A percentile compares a stretch with the other conserved stretches of the same genome.
These are phyloP conservation scores for Plasmopara viticola DNA, from an alignment of 352 stramenopile species.

Conservation along the genomic window DNA sequence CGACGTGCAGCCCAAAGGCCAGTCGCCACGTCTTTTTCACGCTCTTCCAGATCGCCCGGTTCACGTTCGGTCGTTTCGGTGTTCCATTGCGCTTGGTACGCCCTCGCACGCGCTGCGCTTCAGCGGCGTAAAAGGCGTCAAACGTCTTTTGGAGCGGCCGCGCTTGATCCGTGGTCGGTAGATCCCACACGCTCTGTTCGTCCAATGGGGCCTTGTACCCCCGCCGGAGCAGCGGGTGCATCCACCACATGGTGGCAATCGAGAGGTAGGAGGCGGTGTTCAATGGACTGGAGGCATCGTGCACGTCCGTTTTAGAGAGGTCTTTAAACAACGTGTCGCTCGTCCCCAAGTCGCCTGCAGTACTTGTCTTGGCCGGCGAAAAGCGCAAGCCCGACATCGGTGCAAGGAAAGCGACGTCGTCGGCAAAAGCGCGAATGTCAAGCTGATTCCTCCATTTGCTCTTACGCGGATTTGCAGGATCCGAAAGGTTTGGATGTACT, in stretches of 20 bases:
- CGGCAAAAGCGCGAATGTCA: neutral
- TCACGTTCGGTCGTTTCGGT: conserved; percentile 26
- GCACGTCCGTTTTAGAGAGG: neutral
- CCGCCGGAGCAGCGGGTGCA: conserved; percentile 34
- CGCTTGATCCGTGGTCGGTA: conserved; percentile 38
- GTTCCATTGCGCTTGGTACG: conserved; percentile 1
- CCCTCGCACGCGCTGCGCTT: neutral
- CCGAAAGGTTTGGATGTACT: neutral
- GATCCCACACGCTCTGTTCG: conserved; percentile 34
- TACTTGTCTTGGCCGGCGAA: neutral
- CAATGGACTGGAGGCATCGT: conserved; percentile 17
- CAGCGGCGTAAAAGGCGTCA: neutral
- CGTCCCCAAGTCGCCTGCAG: neutral
- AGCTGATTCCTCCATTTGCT: neutral
- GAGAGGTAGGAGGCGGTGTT: conserved; percentile 36
- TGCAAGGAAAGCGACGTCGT: neutral
- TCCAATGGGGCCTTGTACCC: conserved; percentile 31
- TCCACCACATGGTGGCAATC: conserved; percentile 47
- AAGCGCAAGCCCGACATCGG: neutral
- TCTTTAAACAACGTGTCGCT: conserved; percentile 1
- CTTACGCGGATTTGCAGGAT: neutral
- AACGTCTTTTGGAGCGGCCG: conserved; percentile 20
- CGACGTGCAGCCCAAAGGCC: conserved; percentile 1
- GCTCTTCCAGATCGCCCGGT: conserved; percentile 36
- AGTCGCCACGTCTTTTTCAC: conserved; percentile 4